A percentile compares a stretch with the other conserved stretches of the same genome.
Conservation (phyloP, 2,329 filamentous ascomycete species). For the Microsporum canis region DNA sequence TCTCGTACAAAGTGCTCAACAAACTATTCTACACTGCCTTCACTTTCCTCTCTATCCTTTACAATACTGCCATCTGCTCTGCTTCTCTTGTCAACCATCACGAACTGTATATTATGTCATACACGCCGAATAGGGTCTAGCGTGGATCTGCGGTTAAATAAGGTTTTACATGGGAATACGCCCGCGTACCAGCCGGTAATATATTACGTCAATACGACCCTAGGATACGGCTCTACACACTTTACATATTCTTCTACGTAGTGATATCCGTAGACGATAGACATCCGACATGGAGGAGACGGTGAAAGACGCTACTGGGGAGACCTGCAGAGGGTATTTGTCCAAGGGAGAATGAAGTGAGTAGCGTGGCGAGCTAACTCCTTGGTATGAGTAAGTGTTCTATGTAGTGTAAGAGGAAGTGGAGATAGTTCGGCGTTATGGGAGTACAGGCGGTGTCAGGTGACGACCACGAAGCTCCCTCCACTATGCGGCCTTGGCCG, state of each 20-base stretch:
- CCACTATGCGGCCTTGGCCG: background rate
- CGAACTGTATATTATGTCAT: background rate
- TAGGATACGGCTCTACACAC: background rate
- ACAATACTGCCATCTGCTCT: background rate
- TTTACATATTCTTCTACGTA: background rate
- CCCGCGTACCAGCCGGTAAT: background rate
- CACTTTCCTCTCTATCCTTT: background rate
- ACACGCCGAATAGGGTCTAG: background rate
- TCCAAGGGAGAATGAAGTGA: background rate
- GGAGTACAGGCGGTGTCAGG: background rate
- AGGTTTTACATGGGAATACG: background rate
- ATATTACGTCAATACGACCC: background rate
- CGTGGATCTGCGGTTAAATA: background rate
- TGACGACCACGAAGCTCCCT: background rate
- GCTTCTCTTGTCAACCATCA: background rate
- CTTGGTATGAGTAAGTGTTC: background rate
- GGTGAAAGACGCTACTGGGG: background rate
- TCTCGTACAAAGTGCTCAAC: no score
- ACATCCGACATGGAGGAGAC: background rate
- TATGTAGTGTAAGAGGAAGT: background rate
- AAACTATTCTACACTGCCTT: no score
- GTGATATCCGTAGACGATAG: no score
- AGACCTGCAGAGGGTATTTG: background rate
- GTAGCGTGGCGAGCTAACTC: no score
- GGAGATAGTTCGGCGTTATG: constrained; percentile 3